Base-by-base conservation (phyloP, 371 early-diverging fungal genomes). In the Mortierella sp. region DNA sequence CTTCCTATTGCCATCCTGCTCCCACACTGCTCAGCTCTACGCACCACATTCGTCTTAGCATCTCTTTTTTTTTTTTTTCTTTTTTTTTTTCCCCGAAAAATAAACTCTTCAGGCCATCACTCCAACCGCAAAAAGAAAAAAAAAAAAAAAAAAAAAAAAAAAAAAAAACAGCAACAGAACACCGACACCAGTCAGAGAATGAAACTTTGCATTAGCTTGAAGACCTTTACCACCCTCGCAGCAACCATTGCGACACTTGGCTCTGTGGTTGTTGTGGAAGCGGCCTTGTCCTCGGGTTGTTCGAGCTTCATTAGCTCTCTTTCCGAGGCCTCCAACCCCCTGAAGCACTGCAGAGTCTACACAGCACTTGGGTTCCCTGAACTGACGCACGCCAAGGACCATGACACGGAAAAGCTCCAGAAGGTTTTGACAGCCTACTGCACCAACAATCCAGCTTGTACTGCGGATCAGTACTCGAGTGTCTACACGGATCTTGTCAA, bases 311-410 rank as follows among this genome's bases (percentile, higher is more conserved):
- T 67, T 30, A 60, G 60, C 23, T 12, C 14, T 9, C 60, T 67
- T 18, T 47, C 48, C 25, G 51, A 30, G 9, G 45, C 68, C 30
- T 26, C 56, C 7, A 46, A 55, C 21, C 45, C 68, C 3, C 60
- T 67, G 19, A 47, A 30, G 19, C 50, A 55, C 9, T 67, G 68
- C 68, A 59, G 68, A 43, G 68, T 67, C 16, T 67, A 60, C 47
- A 67, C 68, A 9, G 60, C 68, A 18, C 47, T 67, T 12, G 68
- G 68, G 9, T 67, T 67, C 56, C 68, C 68, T n/a, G 44, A n/a
- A 7, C 37, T 67, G 6, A 67, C 68, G 14, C 21, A 52, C 19
- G 53, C 60, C 16, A 43, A 60, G 29, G 68, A 67, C 30, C 68
- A 67, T 47, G 68, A 67, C 45, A 67, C 68, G 2, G 21, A 28